Conservation (phyloP, 2,329 filamentous ascomycete genomes). For the Fusarium pseudoanthophilum region DNA sequence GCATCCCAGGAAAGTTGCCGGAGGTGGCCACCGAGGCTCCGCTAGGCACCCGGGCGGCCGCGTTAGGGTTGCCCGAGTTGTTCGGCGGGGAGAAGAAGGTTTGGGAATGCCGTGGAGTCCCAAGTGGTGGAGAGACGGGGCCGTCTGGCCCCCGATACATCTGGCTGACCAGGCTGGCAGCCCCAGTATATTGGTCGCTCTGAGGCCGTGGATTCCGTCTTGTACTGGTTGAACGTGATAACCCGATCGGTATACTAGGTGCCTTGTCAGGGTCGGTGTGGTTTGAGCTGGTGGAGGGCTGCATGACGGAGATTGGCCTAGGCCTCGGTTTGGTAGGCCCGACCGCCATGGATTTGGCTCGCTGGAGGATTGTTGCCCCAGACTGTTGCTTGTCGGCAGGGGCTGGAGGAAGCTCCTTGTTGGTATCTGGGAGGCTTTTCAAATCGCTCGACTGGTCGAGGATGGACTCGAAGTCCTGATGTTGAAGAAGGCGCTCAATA, state of each 20-base stretch:
- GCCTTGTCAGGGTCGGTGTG: constrained; percentile 77
- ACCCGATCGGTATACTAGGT: constrained; percentile 77
- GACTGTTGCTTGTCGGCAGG: constrained; percentile 53
- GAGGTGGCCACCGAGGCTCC: constrained; percentile 57
- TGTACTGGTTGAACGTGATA: constrained; percentile 64
- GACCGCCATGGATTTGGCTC: constrained; percentile 69
- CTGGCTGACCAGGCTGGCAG: constrained; percentile 82
- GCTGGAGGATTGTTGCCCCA: constrained; percentile 63
- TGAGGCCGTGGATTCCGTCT: constrained; percentile 65
- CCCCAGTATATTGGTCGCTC: constrained; percentile 71
- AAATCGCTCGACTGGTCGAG: constrained; percentile 79
- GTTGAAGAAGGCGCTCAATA: constrained; percentile 91
- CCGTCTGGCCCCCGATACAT: constrained; percentile 85
- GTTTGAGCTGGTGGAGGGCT: constrained; percentile 53
- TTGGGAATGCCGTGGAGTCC: constrained; percentile 68
- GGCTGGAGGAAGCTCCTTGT: constrained; percentile 88
- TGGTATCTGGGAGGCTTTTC: constrained; percentile 60
- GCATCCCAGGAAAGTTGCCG: constrained; percentile 79
- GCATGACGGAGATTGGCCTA: constrained; percentile 69
- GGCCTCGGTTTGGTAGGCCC: constrained; percentile 60
- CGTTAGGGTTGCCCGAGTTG: constrained; percentile 61
- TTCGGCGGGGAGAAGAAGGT: constrained; percentile 69
- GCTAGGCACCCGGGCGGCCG: constrained; percentile 63
- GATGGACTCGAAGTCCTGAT: constrained; percentile 95
- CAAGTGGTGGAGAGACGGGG: constrained; percentile 68